These are phyloP conservation scores for Penicillium paneum DNA, from an alignment of 2,329 filamentous ascomycete genomes.

Conservation along the genomic window DNA sequence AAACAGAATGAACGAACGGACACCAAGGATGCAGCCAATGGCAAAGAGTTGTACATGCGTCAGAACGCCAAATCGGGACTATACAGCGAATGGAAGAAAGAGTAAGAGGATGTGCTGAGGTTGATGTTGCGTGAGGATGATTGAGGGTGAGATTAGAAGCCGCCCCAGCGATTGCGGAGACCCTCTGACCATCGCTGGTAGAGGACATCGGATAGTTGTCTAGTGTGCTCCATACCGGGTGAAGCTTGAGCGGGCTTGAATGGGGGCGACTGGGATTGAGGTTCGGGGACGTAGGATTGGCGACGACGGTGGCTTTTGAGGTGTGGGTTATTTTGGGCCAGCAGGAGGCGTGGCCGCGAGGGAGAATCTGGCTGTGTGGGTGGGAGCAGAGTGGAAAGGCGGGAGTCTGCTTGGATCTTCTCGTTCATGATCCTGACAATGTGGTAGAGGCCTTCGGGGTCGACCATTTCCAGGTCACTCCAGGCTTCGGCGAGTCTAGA, in stretches of 20 bases:
- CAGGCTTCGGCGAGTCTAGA: slow-evolving; percentile 82
- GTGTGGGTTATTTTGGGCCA: slow-evolving; percentile 81
- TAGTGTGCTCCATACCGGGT: slow-evolving; percentile 87
- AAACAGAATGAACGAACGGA: slow-evolving; percentile 18
- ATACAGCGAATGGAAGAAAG: slow-evolving; percentile 29
- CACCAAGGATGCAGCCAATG: slow-evolving; percentile 24
- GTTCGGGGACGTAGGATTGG: slow-evolving; percentile 45
- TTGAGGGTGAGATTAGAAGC: slow-evolving; percentile 16
- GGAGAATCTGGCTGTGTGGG: slow-evolving; percentile 42
- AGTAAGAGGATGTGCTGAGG: not conserved
- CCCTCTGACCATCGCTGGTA: slow-evolving; percentile 89
- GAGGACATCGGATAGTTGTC: slow-evolving; percentile 82
- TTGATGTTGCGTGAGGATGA: not conserved
- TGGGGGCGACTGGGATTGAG: slow-evolving; percentile 39
- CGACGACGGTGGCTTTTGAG: slow-evolving; percentile 72
- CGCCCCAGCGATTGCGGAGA: slow-evolving; percentile 66
- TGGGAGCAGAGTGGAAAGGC: slow-evolving; percentile 39
- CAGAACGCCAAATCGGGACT: slow-evolving; percentile 27
- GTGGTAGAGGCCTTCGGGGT: slow-evolving; percentile 86
- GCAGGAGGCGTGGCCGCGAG: slow-evolving; percentile 62
- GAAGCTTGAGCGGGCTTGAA: slow-evolving; percentile 53
- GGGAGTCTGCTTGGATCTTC: slow-evolving; percentile 56
- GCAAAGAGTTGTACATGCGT: slow-evolving; percentile 21
- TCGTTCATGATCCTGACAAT: slow-evolving; percentile 74
- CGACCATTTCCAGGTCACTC: slow-evolving; percentile 75